Base-by-base conservation (phyloP, 192 early-diverging fungal species). In the Gaertneriomyces sp. region DNA sequence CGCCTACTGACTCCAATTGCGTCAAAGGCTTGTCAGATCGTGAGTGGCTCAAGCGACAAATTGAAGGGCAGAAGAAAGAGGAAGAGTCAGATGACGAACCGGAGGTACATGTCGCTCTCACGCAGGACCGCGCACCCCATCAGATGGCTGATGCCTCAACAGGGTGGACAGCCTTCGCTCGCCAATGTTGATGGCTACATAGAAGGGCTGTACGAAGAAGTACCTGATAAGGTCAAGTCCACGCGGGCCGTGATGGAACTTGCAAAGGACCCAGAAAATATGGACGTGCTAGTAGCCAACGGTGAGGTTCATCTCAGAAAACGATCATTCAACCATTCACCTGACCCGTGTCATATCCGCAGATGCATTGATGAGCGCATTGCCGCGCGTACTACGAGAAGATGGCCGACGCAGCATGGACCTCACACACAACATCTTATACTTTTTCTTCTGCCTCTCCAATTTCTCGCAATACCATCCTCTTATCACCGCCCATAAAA, bases 371-470 rank as follows among this genome's bases (percentile, higher is more conserved):
- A 74, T 70, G 43, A 74, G 73, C 14, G 83, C 83, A 42, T 72
- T 85, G 45, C 81, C 83, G 0, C 72, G 83, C 45, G 79, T 79
- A 0, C 68, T 85, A 25, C 70, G 83, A 50, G 83, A 85, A 72
- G 83, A 85, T 57, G 69, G 70, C 47, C 73, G 73, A 49, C 73
- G 75, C 47, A 73, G 69, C 50, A 77, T 79, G 57, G 79, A 79
- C 52, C 73, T 85, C 11, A 79, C 76, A 19, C 81, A 81, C 3
- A 81, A 84, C 64, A 84, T 85, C 65, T 73, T 83, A 40, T 72
- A 70, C 63, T 78, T 84, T 17, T 85, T 85, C 60, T 84, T 74
- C 66, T 79, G 74, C 60, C 81, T 85, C 54, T 85, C 83, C 1
- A 76, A 80, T 43, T 81, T 79, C 66, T 69, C 81, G 1, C 68